These are phyloP conservation scores for Pyrenophora tritici-repentis DNA, from an alignment of 2,329 filamentous ascomycete genomes.

Conservation along the genomic window DNA sequence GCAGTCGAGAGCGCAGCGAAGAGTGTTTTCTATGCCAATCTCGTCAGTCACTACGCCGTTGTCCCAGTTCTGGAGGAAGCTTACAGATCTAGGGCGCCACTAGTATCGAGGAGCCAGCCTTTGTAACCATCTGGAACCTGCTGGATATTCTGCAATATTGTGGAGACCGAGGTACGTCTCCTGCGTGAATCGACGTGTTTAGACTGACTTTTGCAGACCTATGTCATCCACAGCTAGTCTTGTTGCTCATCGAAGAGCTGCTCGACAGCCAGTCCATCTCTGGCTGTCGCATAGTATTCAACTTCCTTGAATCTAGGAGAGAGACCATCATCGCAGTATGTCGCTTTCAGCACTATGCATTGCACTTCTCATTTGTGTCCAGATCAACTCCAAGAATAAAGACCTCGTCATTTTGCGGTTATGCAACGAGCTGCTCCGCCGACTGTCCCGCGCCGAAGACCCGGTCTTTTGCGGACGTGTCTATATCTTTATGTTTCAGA, in stretches of 20 bases:
- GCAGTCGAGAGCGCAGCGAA: conserved; percentile 84
- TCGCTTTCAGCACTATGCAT: background rate
- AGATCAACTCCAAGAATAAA: conserved; percentile 63
- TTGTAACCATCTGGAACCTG: conserved; percentile 88
- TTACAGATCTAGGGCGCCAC: conserved; percentile 65
- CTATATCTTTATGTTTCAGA: conserved; percentile 98
- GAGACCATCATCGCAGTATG: conserved; percentile 81
- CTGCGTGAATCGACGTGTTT: background rate
- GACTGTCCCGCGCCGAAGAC: conserved; percentile 93
- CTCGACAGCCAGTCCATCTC: conserved; percentile 94
- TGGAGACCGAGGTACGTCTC: conserved; percentile 72
- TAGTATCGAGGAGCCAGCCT: conserved; percentile 75
- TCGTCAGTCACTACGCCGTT: conserved; percentile 61
- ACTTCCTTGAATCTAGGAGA: conserved; percentile 90
- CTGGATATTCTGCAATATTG: conserved; percentile 89
- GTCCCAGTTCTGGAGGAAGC: background rate
- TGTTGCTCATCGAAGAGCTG: conserved; percentile 92
- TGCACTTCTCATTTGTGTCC: conserved; percentile 26
- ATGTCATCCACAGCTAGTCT: conserved; percentile 78
- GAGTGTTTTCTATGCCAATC: conserved; percentile 75
- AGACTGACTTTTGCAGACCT: conserved; percentile 46
- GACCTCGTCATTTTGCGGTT: conserved; percentile 87
- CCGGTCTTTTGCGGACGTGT: conserved; percentile 96
- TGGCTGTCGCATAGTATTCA: conserved; percentile 88
- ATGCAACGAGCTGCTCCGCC: conserved; percentile 92